phyloP scores from a whole-genome alignment of 2,329 filamentous ascomycete species.

The Trichoderma endophyticum region DNA sequence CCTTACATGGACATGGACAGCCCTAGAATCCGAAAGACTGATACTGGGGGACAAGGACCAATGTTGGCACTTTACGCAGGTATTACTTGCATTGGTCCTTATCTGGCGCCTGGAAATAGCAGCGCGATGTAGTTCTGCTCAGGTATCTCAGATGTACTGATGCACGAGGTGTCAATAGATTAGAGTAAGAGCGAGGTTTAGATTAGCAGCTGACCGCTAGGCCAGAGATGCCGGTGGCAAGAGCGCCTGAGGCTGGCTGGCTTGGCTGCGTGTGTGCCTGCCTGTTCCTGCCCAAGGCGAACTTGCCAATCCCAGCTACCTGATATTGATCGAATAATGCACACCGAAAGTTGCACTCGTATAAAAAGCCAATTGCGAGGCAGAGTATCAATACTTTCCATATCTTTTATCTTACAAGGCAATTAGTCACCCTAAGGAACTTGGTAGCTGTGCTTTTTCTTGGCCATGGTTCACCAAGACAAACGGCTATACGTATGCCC shows the following conservation, averaged over 20 bases:
- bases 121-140: neutral
- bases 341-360: neutral
- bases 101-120: neutral
- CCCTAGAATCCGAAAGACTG: neutral
- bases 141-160: neutral
- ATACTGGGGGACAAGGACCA: neutral
- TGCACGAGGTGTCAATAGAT: neutral
- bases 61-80: neutral
- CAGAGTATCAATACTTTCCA: neutral
- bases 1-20: neutral
- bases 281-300: neutral
- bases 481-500: neutral
- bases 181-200: neutral
- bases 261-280: neutral
- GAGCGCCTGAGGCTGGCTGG: neutral
- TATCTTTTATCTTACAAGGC: neutral
- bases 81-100: neutral
- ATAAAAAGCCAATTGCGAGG: neutral
- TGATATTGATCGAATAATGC: neutral
- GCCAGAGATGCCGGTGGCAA: neutral
- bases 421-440: neutral
- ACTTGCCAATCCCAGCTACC: neutral
- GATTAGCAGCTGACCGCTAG: neutral
- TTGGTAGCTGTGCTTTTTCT: neutral
- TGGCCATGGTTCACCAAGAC: neutral